Evolutionary conservation across 805 yeast genomes (phyloP).

Genomic region (Wickerhamiella qilinensis): DNA sequence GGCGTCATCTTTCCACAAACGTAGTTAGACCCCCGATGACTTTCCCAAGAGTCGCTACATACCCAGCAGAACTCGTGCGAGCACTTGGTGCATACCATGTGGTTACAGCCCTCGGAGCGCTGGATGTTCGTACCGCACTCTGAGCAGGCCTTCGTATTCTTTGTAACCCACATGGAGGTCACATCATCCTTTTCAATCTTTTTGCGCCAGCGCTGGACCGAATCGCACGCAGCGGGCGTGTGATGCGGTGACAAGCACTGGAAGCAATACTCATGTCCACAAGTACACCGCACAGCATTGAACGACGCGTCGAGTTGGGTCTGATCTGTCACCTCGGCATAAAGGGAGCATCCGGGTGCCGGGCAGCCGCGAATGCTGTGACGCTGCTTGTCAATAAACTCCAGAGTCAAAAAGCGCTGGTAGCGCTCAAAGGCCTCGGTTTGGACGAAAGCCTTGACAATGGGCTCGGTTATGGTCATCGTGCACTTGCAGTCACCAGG

Average conservation of each 20-base stretch:
- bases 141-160: slow-evolving; percentile 78
- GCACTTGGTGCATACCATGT: slow-evolving; percentile 79
- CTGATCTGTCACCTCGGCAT: not conserved
- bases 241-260: slow-evolving; percentile 64
- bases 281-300: slow-evolving; percentile 30
- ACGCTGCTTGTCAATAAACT: slow-evolving; percentile 3
- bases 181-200: slow-evolving; percentile 79
- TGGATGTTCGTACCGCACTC: slow-evolving; percentile 67
- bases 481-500: slow-evolving; percentile 40
- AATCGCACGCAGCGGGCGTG: slow-evolving; percentile 64
- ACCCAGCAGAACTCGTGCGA: slow-evolving; percentile 82
- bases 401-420: slow-evolving; percentile 1
- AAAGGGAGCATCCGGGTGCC: slow-evolving; percentile 9
- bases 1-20: slow-evolving; percentile 32
- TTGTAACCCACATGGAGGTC: slow-evolving; percentile 71
- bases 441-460: slow-evolving; percentile 25
- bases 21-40: slow-evolving; percentile 48
- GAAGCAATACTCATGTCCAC: slow-evolving; percentile 62
- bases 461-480: slow-evolving; percentile 22
- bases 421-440: not conserved
- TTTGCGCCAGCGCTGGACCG: slow-evolving; percentile 54
- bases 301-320: not conserved
- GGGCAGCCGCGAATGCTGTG: slow-evolving; percentile 10
- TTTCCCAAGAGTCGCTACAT: slow-evolving; percentile 60
- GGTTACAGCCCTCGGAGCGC: slow-evolving; percentile 94